Evolutionary conservation across 1,139 yeast genomes (phyloP).

Genomic region (Zygosaccharomyces sapae): DNA sequence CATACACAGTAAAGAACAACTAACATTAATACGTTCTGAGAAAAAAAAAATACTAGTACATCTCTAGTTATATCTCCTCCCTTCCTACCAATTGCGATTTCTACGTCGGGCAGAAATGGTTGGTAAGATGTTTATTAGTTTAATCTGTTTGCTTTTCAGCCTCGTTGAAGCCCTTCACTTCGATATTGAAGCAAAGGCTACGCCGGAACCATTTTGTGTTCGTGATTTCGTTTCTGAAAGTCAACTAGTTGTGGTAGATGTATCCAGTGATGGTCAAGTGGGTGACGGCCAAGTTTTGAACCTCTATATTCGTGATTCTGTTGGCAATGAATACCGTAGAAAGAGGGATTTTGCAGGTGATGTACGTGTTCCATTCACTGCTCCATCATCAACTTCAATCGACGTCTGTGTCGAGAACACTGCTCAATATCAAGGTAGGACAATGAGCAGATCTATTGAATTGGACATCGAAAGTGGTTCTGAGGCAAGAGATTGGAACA

Average conservation of each 20-base stretch:
- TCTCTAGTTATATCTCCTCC: background rate
- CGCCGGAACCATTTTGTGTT: constrained; percentile 61
- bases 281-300: constrained; percentile 85
- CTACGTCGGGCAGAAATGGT: background rate
- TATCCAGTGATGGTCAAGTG: constrained; percentile 62
- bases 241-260: constrained; percentile 78
- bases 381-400: constrained; percentile 76
- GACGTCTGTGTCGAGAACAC: constrained; percentile 86
- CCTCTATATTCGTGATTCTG: constrained; percentile 56
- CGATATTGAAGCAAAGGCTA: constrained; percentile 38
- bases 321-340: constrained; percentile 67
- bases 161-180: constrained; percentile 29
- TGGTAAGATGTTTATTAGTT: constrained; percentile 1
- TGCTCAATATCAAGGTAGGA: constrained; percentile 41
- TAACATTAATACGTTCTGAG: background rate
- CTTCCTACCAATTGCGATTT: background rate
- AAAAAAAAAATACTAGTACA: background rate
- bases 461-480: constrained; percentile 93
- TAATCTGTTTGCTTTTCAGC: constrained; percentile 4
- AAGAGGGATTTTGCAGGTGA: constrained; percentile 64
- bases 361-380: constrained; percentile 72
- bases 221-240: constrained; percentile 85
- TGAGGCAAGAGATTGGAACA: constrained; percentile 97
- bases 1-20: background rate
- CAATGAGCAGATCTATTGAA: constrained; percentile 63